Base-by-base conservation (phyloP, 2,329 filamentous ascomycete species). In the Coleophoma crateriformis region DNA sequence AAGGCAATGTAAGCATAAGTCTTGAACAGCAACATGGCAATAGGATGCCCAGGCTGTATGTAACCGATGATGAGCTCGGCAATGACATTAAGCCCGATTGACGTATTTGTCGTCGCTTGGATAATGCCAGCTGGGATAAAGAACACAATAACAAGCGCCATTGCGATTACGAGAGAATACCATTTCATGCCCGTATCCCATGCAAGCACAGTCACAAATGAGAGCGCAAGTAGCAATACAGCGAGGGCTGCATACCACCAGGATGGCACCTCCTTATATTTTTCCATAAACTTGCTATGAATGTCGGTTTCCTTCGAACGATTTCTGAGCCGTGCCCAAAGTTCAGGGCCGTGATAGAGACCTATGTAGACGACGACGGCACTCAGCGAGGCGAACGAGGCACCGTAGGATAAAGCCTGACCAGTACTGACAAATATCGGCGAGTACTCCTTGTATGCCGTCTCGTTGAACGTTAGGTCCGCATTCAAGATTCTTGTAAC, bases 51-150 rank as follows among this genome's bases (percentile, higher is more conserved):
- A 1, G 89, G 89, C 64, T 95, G 94, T 14, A 90, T 75, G 46
- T 80, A 82, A 48, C 90, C 90, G 55, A 87, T 91, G 55, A 94
- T 84, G 50, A 95, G 78, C 67, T 94, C 88, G 65, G 88, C 92
- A 59, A 94, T 88, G 34, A 94, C 77, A 65, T 92, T 94, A 57
- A 92, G 88, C 66, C 85, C 89, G 67, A 84, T 89, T 67, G 94
- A 88, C 64, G 91, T 88, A 65, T 94, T 95, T 10, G 90, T 95
- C 57, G 95, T 89, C 14, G 89, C 90, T 87, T 94, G 94, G 61
- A 95, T 87, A 64, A 95, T 94, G 53, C 90, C 90, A 55, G 94
- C 92, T 11, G 90, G 90, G 51, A 95, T 89, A 71, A 95, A 95
- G 53, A 95, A 85, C 48, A 92, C 68, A 17, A 84, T 82, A 53